Conservation (phyloP, 2,329 filamentous ascomycete genomes). For the Ascochyta lentis region DNA sequence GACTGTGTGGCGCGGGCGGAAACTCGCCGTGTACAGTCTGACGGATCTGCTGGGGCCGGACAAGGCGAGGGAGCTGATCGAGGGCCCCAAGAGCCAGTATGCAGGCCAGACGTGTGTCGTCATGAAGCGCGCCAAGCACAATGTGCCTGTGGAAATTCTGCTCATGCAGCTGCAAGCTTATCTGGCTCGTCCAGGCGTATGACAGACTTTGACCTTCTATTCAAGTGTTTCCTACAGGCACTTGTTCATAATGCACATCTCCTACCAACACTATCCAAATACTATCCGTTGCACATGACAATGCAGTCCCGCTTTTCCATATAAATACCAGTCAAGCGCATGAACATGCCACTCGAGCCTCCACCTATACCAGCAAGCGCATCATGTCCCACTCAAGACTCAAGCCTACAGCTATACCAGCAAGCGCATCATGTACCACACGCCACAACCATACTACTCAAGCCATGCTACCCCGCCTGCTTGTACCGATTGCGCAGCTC, state of each 20-base stretch:
- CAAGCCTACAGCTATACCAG: no score
- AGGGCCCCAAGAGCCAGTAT: constrained; percentile 25
- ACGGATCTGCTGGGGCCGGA: constrained; percentile 44
- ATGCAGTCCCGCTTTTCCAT: neutral
- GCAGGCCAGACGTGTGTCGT: constrained; percentile 35
- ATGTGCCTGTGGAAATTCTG: constrained; percentile 36
- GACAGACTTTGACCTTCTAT: neutral
- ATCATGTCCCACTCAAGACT: no score
- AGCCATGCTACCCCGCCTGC: constrained; percentile 18
- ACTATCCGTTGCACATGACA: neutral
- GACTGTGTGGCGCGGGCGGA: constrained; percentile 36
- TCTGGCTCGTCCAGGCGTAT: constrained; percentile 27
- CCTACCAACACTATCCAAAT: neutral
- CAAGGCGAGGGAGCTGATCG: constrained; percentile 30
- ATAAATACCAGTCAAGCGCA: neutral
- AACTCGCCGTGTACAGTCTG: constrained; percentile 46
- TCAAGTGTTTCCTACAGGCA: no score
- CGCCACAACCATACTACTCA: no score
- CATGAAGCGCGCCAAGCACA: constrained; percentile 37
- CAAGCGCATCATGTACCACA: no score
- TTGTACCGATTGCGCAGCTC: constrained; percentile 43
- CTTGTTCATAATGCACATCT: neutral
- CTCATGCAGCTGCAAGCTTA: constrained; percentile 45
- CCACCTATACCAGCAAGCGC: no score
- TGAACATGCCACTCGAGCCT: no score